These are phyloP conservation scores for Alternaria gansuensis DNA, from an alignment of 2,329 filamentous ascomycete species.

Conservation along the genomic window DNA sequence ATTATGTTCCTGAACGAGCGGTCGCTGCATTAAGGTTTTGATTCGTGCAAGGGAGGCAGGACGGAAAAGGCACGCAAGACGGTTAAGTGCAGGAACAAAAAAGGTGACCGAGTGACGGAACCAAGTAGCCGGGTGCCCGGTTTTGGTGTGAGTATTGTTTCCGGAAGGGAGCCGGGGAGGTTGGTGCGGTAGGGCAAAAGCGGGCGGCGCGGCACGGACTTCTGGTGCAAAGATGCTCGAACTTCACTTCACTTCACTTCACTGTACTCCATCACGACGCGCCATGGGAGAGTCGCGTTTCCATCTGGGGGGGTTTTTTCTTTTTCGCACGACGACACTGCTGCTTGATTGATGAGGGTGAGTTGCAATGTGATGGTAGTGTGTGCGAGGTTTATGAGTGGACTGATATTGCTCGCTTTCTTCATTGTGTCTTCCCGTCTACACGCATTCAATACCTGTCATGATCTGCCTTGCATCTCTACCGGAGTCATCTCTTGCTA, in stretches of 20 bases:
- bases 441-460: not conserved
- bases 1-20: constrained; percentile 38
- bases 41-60: constrained; percentile 24
- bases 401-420: not conserved
- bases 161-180: constrained; percentile 16
- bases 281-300: not conserved
- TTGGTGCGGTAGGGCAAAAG: not conserved
- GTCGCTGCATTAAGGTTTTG: constrained; percentile 46
- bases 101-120: constrained; percentile 4
- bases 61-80: constrained; percentile 14
- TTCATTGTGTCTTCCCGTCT: not conserved
- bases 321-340: fast-evolving
- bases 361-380: not conserved
- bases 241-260: constrained; percentile 16
- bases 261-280: constrained; percentile 3
- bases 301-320: not conserved
- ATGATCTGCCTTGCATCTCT: fast-evolving
- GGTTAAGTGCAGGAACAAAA: constrained; percentile 27
- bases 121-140: constrained; percentile 16
- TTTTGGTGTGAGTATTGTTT: not conserved
- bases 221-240: not conserved
- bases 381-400: not conserved
- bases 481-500: too few relatives aligned
- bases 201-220: constrained; percentile 2
- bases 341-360: not conserved